Evolutionary conservation across 352 stramenopile species (phyloP).

Genomic region (Globisporangium nodosum): DNA sequence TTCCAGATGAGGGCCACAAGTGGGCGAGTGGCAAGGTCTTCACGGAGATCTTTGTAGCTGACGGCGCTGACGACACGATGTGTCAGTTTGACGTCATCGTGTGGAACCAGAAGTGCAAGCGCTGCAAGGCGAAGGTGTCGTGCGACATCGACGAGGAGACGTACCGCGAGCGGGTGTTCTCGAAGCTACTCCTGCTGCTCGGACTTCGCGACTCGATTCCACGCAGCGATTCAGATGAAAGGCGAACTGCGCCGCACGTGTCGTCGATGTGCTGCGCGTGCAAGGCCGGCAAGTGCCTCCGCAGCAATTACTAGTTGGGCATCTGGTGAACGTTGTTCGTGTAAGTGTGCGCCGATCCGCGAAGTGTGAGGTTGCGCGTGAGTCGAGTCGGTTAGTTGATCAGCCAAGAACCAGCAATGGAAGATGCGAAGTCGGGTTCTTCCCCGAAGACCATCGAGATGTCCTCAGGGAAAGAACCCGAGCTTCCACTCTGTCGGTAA

Average conservation of each 20-base stretch:
- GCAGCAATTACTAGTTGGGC: too few relatives aligned
- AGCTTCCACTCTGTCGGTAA: too few relatives aligned
- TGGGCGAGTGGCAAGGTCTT: slow-evolving; percentile 21
- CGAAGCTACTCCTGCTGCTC: slow-evolving; percentile 18
- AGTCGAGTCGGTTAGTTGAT: too few relatives aligned
- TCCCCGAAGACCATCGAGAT: too few relatives aligned
- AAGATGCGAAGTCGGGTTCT: too few relatives aligned
- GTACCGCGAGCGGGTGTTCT: slow-evolving; percentile 20
- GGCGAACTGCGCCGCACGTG: slow-evolving; percentile 15
- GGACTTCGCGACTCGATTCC: slow-evolving; percentile 8
- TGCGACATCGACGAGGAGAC: slow-evolving; percentile 11
- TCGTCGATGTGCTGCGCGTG: slow-evolving; percentile 20
- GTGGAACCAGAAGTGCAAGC: slow-evolving; percentile 20
- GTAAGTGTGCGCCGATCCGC: too few relatives aligned
- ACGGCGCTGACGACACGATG: background rate
- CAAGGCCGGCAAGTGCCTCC: slow-evolving; percentile 15
- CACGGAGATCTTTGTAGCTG: slow-evolving; percentile 16
- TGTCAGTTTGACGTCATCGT: slow-evolving; percentile 18
- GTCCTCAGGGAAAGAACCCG: too few relatives aligned
- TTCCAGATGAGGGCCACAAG: background rate
- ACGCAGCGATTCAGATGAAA: background rate
- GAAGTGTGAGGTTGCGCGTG: too few relatives aligned
- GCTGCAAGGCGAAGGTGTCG: slow-evolving; percentile 12
- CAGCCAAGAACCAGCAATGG: too few relatives aligned
- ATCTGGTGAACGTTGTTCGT: too few relatives aligned